Evolutionary conservation across 2,329 filamentous ascomycete species (phyloP).

Genomic region (Pseudogymnoascus sp.): DNA sequence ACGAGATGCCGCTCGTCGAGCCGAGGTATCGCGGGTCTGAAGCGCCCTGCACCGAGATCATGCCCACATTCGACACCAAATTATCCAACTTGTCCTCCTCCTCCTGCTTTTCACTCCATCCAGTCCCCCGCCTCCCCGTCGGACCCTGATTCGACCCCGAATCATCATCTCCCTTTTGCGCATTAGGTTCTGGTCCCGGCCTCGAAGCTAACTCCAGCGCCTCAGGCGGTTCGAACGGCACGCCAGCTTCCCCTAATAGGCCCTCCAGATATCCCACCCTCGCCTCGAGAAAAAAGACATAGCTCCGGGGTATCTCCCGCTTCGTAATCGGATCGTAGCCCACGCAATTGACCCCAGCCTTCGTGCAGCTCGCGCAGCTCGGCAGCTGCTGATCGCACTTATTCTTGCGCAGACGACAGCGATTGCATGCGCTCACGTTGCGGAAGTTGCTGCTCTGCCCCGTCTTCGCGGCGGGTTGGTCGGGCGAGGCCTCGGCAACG

Average conservation of each 20-base stretch:
- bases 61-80: slow-evolving; percentile 61
- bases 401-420: slow-evolving; percentile 87
- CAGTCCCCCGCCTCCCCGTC: slow-evolving; percentile 18
- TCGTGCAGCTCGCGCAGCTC: slow-evolving; percentile 84
- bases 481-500: neutral
- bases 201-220: slow-evolving; percentile 58
- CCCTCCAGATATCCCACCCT: slow-evolving; percentile 76
- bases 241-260: slow-evolving; percentile 59
- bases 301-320: slow-evolving; percentile 81
- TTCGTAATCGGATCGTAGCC: slow-evolving; percentile 96
- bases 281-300: slow-evolving; percentile 91
- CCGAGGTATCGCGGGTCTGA: slow-evolving; percentile 76
- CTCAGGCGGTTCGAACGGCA: slow-evolving; percentile 64
- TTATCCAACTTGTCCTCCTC: slow-evolving; percentile 57
- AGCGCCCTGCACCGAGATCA: slow-evolving; percentile 69
- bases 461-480: slow-evolving; percentile 33
- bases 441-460: slow-evolving; percentile 63
- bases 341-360: slow-evolving; percentile 84
- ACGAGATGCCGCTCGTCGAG: slow-evolving; percentile 84
- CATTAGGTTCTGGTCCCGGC: slow-evolving; percentile 24
- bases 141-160: slow-evolving; percentile 11
- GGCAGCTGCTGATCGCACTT: slow-evolving; percentile 89
- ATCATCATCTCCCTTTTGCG: neutral
- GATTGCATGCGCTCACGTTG: slow-evolving; percentile 90
- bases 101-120: slow-evolving; percentile 39